Evolutionary conservation across 164 flowering plant species (phyloP), one percentile per base, ranked within the genome.

Genomic region (Nymphaea thermarum): DNA sequence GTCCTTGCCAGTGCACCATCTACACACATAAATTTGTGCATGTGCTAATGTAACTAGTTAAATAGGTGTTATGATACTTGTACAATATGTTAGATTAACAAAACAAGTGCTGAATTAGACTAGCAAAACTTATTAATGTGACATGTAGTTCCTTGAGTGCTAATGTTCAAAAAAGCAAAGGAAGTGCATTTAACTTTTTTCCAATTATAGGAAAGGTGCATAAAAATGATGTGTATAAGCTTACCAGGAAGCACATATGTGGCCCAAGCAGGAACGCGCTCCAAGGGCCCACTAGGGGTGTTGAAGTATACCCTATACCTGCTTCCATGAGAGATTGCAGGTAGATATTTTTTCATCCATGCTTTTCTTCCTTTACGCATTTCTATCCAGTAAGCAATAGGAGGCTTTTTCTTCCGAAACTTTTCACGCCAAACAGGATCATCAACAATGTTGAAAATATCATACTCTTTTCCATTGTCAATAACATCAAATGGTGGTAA

Each of bases 261-360:
- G 72, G 98, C 98, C 98, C 97, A 94, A 69, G 98, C 95, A 77
- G 98, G 97, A 65, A 94, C 82, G 12, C 98, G 81, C 75, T 91
- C 98, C 76, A 94, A 73, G 67, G 97, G 90, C 18, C 97, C 98
- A 74, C 60, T 76, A 17, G 97, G 89, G 76, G 98, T 94, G 80
- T 94, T 89, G 70, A 94, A 89, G 81, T 91, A 94, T 64, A 94
- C 89, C 70, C 96, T 85, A 76, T 94, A 94, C 73, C 82, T 94
- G 82, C 93, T 86, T 74, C 89, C 93, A 84, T 91, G 98, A 72
- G 97, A 91, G 68, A 94, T 81, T 45, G 78, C 85, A 2, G 97
- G 98, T 43, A 2, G 63, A 68, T 94, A 94, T 79, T 94, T 94
- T 71, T 89, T 85, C 72, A 86, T 72, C 97, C 98, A 94, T 60